phyloP scores from a whole-genome alignment of 2,329 filamentous ascomycete species.

The Stachybotrys elegans region DNA sequence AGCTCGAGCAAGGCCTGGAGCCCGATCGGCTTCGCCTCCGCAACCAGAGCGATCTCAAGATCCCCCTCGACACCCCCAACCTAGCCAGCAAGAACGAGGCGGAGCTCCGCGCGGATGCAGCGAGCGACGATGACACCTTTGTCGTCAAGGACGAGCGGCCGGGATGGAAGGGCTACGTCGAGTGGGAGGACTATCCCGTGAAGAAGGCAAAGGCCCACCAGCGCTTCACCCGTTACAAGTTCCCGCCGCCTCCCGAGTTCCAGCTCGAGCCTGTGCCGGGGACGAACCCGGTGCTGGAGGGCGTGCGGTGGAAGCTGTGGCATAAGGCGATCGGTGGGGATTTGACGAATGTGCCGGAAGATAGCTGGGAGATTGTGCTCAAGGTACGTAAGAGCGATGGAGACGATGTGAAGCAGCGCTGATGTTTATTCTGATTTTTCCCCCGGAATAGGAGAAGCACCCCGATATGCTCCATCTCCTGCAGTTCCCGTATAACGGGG shows the following conservation, averaged over 20 bases:
- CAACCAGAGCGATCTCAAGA: neutral
- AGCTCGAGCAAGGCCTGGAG: neutral
- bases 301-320: constrained; percentile 53
- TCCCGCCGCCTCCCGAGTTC: constrained; percentile 43
- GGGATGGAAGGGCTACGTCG: constrained; percentile 41
- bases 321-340: constrained; percentile 41
- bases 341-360: constrained; percentile 44
- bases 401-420: too few species aligned
- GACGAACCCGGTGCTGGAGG: constrained; percentile 53
- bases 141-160: constrained; percentile 19
- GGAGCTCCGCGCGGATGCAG: constrained; percentile 16
- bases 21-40: neutral
- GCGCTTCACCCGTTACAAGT: constrained; percentile 29
- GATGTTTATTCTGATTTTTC: too few species aligned
- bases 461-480: constrained; percentile 57
- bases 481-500: constrained; percentile 61
- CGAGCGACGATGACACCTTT: constrained; percentile 32
- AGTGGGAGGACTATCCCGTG: constrained; percentile 66
- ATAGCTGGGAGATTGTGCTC: constrained; percentile 51
- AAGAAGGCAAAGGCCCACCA: constrained; percentile 57
- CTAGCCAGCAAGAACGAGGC: neutral
- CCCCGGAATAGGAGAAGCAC: constrained; percentile 57
- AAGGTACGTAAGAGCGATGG: too few species aligned
- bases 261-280: constrained; percentile 49
- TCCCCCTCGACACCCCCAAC: neutral